Evolutionary conservation across 2,329 filamentous ascomycete genomes (phyloP), one percentile per base, ranked within the genome.

Genomic region (Kalmusia sp.): DNA sequence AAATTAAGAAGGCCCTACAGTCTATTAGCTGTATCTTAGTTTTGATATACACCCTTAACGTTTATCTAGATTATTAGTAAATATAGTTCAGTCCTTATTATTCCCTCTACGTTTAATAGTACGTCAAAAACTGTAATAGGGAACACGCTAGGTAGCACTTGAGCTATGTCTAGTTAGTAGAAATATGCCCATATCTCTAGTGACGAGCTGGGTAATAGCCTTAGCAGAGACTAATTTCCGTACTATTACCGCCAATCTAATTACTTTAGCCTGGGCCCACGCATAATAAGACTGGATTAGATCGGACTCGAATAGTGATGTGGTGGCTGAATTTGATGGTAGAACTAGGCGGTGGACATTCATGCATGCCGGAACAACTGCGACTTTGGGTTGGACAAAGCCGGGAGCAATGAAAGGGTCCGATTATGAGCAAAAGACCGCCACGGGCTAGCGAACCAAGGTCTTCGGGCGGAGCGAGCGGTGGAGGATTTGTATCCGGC

Each of bases 211-310:
- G 52, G 46, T 54, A 34, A 58, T 43, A 57, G 47, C 43, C 39
- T 57, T n/a, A 54, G 51, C 44, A 54, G 48, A 57, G 47, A 57
- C 47, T 52, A 58, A 58, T 55, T 58, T 55, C 52, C 44, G 48
- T 47, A 52, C 49, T 34, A 45, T 41, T 31, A 53, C 49, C 49
- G 48, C 55, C 55, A 44, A 58, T 55, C 55, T 35, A 14, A 50
- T 57, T 14, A 51, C 46, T 53, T 48, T 55, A 31, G 52, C 52
- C 45, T 43, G 44, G 49, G 55, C 51, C 53, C 37, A 55, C 52
- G 27, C 52, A 58, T 44, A 52, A 41, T 58, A 33, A 58, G 55
- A 58, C 52, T 55, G 45, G 55, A 55, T 58, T 58, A 43, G 46
- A 57, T 54, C 47, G 19, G 40, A 35, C 55, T 57, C 21, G 55